Conservation (phyloP, 2,329 filamentous ascomycete species). For the Cladophialophora carrionii region DNA sequence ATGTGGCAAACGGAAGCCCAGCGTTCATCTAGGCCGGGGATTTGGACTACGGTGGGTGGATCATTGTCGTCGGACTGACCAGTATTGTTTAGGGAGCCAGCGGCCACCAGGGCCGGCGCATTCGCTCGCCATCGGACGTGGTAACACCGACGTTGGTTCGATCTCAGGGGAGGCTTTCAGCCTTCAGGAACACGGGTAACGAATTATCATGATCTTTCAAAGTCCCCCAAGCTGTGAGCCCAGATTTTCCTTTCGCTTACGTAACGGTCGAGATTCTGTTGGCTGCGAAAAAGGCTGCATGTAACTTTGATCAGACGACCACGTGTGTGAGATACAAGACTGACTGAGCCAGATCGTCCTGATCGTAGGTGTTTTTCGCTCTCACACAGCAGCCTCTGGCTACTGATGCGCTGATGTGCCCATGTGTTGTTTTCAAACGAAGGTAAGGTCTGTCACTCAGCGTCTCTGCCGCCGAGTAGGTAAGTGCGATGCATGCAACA, state of each 20-base stretch:
- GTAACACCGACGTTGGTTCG: background rate
- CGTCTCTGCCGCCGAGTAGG: background rate
- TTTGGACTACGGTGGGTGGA: constrained; percentile 3
- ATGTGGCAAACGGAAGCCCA: constrained; percentile 17
- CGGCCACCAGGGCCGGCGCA: background rate
- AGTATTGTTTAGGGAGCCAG: constrained; percentile 12
- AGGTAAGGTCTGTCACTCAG: background rate
- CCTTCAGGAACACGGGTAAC: background rate
- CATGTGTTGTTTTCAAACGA: background rate
- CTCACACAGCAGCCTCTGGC: background rate
- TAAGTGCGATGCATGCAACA: too few relatives aligned
- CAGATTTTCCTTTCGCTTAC: background rate
- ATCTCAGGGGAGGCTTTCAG: background rate
- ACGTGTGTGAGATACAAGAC: background rate
- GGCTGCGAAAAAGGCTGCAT: background rate
- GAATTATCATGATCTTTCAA: background rate
- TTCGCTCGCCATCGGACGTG: background rate
- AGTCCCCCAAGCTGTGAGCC: background rate
- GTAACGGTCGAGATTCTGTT: background rate
- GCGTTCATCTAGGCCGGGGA: constrained; percentile 22
- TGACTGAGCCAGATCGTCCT: background rate
- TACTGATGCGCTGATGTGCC: background rate
- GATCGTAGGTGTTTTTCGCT: background rate
- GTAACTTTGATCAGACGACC: background rate
- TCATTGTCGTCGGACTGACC: constrained; percentile 2